Base-by-base conservation (phyloP, 2,329 filamentous ascomycete genomes). In the Trichoderma semiorbis region DNA sequence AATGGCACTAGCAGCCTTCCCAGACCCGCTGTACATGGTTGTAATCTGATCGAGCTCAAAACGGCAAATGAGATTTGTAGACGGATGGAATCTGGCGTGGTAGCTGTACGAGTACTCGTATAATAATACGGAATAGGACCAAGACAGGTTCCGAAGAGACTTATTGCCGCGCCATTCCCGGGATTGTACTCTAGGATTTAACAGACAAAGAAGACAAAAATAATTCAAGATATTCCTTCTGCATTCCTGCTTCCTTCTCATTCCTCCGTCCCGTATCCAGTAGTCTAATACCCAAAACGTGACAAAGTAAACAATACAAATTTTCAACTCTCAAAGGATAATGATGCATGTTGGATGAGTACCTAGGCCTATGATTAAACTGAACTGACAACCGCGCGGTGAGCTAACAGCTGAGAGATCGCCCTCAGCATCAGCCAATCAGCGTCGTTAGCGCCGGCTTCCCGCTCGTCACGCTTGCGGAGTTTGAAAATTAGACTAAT, bases 381-480 rank as follows among this genome's bases (percentile, higher is more conserved):
- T 36, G 16, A 53, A 53, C 21, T 24, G 21, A 14, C 57, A 62
- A 14, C 60, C 64, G 64, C 64, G 64, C 64, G 64, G 47, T 57
- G 50, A 67, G 21, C 12, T 14, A 24, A 57, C 43, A n/a, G 50
- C 50, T 39, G 32, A 14, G 32, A 16, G 30, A 28, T 55, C 47
- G 32, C 21, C 30, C 11, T 11, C 21, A 8, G 21, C 3, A 0
- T 5, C 47, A 32, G 43, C 66, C 66, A 69, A 69, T 69, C 66
- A 69, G 53, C 53, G 34, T 47, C 36, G 36, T 61, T 69, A 69
- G 55, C 66, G 66, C 66, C 66, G 7, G 66, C 66, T 50, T 69
- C 66, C 66, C 66, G 65, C 65, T 69, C 66, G 55, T 58, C 50
- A 58, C 65, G 65, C 65, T 8, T 30, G 65, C 65, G 65, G 65